These are phyloP conservation scores for Lignosus rhinocerotis DNA, from an alignment of 1,284 basidiomycete genomes.

Conservation along the genomic window DNA sequence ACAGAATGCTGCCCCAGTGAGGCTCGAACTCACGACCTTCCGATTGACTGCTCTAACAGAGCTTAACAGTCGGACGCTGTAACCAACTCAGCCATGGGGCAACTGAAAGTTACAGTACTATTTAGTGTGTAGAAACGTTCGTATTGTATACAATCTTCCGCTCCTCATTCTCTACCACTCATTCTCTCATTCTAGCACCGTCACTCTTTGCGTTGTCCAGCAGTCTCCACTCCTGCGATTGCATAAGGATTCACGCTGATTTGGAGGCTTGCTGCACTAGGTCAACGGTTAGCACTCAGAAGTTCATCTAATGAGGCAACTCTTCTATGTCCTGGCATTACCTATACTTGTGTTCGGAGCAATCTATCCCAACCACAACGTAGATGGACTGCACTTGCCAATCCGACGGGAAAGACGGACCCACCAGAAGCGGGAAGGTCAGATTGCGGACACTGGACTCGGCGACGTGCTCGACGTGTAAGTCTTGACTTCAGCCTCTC, in stretches of 20 bases:
- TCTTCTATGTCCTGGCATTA: background rate
- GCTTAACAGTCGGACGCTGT: constrained; percentile 85
- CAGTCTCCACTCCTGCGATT: no score
- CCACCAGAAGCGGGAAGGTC: background rate
- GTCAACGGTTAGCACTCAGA: background rate
- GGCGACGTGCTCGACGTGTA: constrained; percentile 34
- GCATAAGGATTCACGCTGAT: no score
- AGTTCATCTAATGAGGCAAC: background rate
- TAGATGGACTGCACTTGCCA: background rate
- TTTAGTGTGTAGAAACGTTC: no score
- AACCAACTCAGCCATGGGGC: constrained; percentile 83
- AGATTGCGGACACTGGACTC: constrained; percentile 22
- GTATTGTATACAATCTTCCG: no score
- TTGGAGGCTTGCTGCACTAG: no score
- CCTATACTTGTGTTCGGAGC: background rate
- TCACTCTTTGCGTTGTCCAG: no score
- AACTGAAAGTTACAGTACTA: constrained; percentile 27
- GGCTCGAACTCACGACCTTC: constrained; percentile 78
- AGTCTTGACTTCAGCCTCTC: constrained; percentile 6
- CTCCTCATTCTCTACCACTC: no score
- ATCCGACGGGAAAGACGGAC: background rate
- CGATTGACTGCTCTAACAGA: constrained; percentile 40
- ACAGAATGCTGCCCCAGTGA: constrained; percentile 67
- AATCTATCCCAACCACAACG: background rate
- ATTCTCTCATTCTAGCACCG: no score